Conservation (phyloP, 192 early-diverging fungal species). For the Coemansia sp. region DNA sequence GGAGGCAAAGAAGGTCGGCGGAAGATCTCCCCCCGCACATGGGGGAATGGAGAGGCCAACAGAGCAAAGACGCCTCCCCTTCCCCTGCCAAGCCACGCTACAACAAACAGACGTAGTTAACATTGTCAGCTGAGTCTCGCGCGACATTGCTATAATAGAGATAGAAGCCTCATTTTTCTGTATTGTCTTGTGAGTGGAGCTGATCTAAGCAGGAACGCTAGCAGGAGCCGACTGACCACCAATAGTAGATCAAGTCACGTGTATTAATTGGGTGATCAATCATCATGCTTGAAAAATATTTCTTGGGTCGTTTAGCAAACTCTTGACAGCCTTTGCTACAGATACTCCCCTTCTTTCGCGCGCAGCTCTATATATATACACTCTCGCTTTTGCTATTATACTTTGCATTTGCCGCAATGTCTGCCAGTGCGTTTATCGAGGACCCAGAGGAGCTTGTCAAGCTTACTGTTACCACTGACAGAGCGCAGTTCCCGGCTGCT, state of each 20-base stretch:
- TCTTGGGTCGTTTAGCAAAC: neutral
- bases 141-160: neutral
- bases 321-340: neutral
- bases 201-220: neutral
- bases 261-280: slow-evolving; percentile 1
- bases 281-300: slow-evolving; percentile 6
- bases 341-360: neutral
- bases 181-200: neutral
- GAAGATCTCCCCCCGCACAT: neutral
- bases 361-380: neutral
- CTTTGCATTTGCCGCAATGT: slow-evolving; percentile 16
- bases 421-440: slow-evolving; percentile 40
- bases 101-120: neutral
- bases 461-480: slow-evolving; percentile 39
- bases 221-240: neutral
- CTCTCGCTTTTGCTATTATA: neutral
- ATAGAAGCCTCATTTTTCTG: neutral
- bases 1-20: slow-evolving; percentile 3
- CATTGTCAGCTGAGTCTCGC: neutral
- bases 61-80: neutral
- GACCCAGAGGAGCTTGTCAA: slow-evolving; percentile 49
- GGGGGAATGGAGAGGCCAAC: neutral
- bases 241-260: neutral
- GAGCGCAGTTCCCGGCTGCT: slow-evolving; percentile 45
- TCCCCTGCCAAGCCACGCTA: neutral